Conservation (phyloP, 2,329 filamentous ascomycete genomes). For the Calonectria crousiana region DNA sequence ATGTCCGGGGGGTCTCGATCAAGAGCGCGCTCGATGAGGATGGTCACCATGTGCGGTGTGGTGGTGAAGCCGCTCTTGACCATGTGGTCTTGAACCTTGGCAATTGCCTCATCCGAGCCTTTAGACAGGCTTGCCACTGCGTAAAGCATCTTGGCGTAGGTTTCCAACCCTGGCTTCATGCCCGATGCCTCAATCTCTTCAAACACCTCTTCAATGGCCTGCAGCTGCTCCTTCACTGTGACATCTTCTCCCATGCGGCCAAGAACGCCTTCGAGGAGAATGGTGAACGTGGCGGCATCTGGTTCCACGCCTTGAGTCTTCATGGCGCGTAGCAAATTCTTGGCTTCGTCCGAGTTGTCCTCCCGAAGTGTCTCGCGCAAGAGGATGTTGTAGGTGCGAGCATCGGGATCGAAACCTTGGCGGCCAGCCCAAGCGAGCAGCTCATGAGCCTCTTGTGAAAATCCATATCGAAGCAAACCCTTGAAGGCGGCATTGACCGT, state of each 20-base stretch:
- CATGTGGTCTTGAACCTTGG: constrained; percentile 74
- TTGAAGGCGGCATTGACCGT: constrained; percentile 78
- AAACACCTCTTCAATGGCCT: constrained; percentile 67
- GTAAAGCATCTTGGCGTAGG: constrained; percentile 79
- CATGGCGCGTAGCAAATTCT: constrained; percentile 71
- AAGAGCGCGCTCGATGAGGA: constrained; percentile 78
- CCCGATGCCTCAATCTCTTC: constrained; percentile 67
- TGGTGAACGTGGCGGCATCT: constrained; percentile 79
- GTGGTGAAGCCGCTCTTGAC: constrained; percentile 62
- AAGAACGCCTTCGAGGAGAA: constrained; percentile 74
- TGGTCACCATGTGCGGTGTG: constrained; percentile 78
- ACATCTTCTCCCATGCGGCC: constrained; percentile 51
- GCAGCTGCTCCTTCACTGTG: constrained; percentile 62
- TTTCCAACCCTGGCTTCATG: constrained; percentile 70
- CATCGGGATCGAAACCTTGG: constrained; percentile 67
- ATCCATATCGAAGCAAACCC: constrained; percentile 67
- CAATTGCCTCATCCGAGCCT: constrained; percentile 63
- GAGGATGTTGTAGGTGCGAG: constrained; percentile 77
- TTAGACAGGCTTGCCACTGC: constrained; percentile 51
- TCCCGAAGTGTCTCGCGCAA: constrained; percentile 69
- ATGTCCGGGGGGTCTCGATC: constrained; percentile 68
- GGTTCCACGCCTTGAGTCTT: constrained; percentile 63
- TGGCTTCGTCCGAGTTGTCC: constrained; percentile 61
- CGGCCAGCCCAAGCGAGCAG: constrained; percentile 71
- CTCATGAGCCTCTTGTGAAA: constrained; percentile 61